Conservation (phyloP, 1,284 basidiomycete genomes). For the Ganoderma resinaceum region DNA sequence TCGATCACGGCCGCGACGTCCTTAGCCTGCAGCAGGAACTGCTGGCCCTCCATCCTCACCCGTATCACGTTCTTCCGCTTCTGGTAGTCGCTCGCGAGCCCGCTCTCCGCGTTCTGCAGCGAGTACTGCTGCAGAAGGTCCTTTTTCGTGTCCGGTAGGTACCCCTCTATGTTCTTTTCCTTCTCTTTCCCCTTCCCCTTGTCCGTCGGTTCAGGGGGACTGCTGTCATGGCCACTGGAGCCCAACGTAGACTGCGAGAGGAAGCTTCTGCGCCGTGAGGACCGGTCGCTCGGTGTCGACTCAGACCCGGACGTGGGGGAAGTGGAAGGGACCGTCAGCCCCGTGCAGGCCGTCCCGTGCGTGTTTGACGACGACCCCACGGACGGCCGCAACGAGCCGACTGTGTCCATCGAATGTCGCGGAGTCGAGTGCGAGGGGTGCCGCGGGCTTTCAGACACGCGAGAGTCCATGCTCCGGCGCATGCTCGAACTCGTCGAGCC, state of each 20-base stretch:
- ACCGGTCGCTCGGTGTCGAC: conserved; percentile 7
- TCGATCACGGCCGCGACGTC: conserved; percentile 89
- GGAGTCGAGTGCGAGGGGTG: conserved; percentile 24
- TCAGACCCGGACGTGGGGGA: conserved; percentile 21
- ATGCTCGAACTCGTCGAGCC: conserved; percentile 30
- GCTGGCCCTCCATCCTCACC: conserved; percentile 92
- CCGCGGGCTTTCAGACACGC: conserved; percentile 23
- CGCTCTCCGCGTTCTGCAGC: conserved; percentile 91
- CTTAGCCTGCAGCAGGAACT: conserved; percentile 93
- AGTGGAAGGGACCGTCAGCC: conserved; percentile 21
- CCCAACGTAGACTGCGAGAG: conserved; percentile 20
- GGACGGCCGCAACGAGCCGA: conserved; percentile 29
- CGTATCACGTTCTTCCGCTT: conserved; percentile 97
- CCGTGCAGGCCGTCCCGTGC: background rate
- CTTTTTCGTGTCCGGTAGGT: conserved; percentile 49
- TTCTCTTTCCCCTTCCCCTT: conserved; percentile 17
- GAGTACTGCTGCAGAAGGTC: conserved; percentile 75
- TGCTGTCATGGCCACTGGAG: background rate
- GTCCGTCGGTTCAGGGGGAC: conserved; percentile 9
- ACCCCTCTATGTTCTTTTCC: conserved; percentile 36
- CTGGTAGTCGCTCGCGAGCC: conserved; percentile 93
- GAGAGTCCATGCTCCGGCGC: conserved; percentile 35
- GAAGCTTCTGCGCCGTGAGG: conserved; percentile 29
- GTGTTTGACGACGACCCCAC: conserved; percentile 17
- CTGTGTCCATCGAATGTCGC: conserved; percentile 36